Conservation (phyloP, 768 basidiomycete genomes). For the Amanita pseudoporphyria region DNA sequence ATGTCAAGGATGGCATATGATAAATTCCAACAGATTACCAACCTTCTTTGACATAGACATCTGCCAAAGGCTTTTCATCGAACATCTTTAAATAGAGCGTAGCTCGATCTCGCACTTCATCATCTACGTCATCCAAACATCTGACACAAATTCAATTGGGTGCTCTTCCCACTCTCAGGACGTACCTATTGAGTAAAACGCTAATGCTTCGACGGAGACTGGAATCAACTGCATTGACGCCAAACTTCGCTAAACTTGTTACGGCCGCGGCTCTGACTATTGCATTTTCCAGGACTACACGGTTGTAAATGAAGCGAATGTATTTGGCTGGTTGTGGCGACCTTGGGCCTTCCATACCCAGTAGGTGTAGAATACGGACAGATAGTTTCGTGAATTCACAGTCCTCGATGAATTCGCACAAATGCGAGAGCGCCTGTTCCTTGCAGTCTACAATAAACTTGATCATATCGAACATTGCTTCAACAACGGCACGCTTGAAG, state of each 20-base stretch:
- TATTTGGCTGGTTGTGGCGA: constrained; percentile 97
- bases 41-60: constrained; percentile 92
- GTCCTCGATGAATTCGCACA: constrained; percentile 99
- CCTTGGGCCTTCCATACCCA: constrained; percentile 94
- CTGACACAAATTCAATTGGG: constrained; percentile 27
- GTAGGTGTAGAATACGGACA: constrained; percentile 89
- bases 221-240: constrained; percentile 75
- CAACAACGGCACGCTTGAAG: constrained; percentile 98
- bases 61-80: constrained; percentile 69
- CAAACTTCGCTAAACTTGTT: constrained; percentile 91
- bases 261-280: constrained; percentile 97
- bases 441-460: constrained; percentile 94
- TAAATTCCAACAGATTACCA: not conserved
- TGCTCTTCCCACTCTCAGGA: constrained; percentile 9
- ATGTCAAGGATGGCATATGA: constrained; percentile 4
- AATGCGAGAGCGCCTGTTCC: constrained; percentile 93
- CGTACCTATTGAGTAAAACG: constrained; percentile 76
- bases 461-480: constrained; percentile 99
- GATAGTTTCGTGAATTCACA: constrained; percentile 99
- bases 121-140: constrained; percentile 96
- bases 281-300: constrained; percentile 96
- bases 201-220: constrained; percentile 77
- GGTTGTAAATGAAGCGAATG: constrained; percentile 99
- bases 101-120: constrained; percentile 97
- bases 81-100: constrained; percentile 88